A percentile compares a stretch with the other conserved stretches of the same genome.
Evolutionary conservation across 495 filamentous ascomycete species (phyloP).

Genomic region (Antarctomyces pellizariae): DNA sequence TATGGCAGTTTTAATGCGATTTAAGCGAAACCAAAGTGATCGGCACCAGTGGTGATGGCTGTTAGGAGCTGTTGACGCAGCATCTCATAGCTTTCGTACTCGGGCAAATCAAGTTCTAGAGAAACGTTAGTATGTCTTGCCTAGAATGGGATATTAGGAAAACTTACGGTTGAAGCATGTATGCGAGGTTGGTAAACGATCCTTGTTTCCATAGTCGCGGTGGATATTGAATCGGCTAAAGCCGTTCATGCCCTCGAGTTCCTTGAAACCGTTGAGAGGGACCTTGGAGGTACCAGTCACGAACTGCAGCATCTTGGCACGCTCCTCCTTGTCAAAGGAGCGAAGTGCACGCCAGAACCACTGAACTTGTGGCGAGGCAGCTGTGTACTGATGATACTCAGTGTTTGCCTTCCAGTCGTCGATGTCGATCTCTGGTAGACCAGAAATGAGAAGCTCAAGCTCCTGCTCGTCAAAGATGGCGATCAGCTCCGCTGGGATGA

Average conservation of each 20-base stretch:
- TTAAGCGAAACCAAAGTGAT: conserved; percentile 97
- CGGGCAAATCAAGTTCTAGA: conserved; percentile 89
- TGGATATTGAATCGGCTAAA: conserved; percentile 98
- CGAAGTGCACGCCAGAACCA: conserved; percentile 99
- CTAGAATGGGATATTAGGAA: conserved; percentile 2
- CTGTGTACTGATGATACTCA: conserved; percentile 94
- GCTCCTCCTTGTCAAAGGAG: conserved; percentile 97
- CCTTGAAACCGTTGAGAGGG: conserved; percentile 95
- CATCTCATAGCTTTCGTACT: conserved; percentile 90
- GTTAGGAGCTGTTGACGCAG: conserved; percentile 73
- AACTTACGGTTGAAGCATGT: conserved; percentile 99
- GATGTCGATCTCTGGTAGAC: conserved; percentile 87
- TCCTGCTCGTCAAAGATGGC: conserved; percentile 98
- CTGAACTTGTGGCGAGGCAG: conserved; percentile 87
- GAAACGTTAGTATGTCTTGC: conserved; percentile 14
- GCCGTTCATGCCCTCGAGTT: conserved; percentile 98
- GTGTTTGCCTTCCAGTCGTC: conserved; percentile 99
- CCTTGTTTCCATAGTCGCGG: conserved; percentile 93
- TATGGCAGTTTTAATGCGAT: no score
- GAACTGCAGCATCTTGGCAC: conserved; percentile 91
- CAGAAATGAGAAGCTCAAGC: conserved; percentile 88
- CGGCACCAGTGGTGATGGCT: conserved; percentile 83
- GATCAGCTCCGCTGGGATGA: conserved; percentile 83
- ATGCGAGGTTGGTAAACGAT: conserved; percentile 84
- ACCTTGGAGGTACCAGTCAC: conserved; percentile 98